Conservation (phyloP, 108 stramenopile species). For the Nitzschia inconspicua region DNA sequence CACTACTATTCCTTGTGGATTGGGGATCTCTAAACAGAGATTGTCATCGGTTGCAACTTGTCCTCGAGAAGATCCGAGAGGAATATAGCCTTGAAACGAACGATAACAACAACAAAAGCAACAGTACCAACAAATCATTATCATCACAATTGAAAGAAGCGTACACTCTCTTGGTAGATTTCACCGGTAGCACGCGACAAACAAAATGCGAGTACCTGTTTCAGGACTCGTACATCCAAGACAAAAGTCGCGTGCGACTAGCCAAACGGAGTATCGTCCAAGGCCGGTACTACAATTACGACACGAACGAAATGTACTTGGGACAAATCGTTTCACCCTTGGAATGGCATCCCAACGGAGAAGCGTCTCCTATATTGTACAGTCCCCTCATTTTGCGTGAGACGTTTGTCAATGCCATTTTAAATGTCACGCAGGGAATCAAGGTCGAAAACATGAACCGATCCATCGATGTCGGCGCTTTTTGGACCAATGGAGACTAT, state of each 20-base stretch:
- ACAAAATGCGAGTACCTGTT: conserved; percentile 3
- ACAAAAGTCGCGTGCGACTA: conserved; percentile 17
- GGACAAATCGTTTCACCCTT: conserved; percentile 19
- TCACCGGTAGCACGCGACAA: conserved; percentile 17
- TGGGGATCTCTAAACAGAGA: conserved; percentile 39
- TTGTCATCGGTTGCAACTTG: conserved; percentile 34
- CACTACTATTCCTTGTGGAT: conserved; percentile 27
- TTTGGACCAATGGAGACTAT: conserved; percentile 38
- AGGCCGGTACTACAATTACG: conserved; percentile 29
- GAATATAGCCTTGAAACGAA: background rate
- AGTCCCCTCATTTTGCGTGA: conserved; percentile 29
- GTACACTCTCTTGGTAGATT: conserved; percentile 30
- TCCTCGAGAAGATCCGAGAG: conserved; percentile 4
- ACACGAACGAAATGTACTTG: background rate
- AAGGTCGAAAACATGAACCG: conserved; percentile 3
- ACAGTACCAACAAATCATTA: background rate
- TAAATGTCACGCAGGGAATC: background rate
- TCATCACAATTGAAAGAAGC: background rate
- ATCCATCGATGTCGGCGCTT: conserved; percentile 26
- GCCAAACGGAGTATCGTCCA: conserved; percentile 39
- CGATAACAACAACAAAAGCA: background rate
- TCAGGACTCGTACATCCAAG: background rate
- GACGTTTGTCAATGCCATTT: conserved; percentile 27
- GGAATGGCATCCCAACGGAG: background rate
- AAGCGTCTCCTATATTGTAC: conserved; percentile 9